phyloP scores from a whole-genome alignment of 495 filamentous ascomycete genomes.

The Hypoxylon intermedium region DNA sequence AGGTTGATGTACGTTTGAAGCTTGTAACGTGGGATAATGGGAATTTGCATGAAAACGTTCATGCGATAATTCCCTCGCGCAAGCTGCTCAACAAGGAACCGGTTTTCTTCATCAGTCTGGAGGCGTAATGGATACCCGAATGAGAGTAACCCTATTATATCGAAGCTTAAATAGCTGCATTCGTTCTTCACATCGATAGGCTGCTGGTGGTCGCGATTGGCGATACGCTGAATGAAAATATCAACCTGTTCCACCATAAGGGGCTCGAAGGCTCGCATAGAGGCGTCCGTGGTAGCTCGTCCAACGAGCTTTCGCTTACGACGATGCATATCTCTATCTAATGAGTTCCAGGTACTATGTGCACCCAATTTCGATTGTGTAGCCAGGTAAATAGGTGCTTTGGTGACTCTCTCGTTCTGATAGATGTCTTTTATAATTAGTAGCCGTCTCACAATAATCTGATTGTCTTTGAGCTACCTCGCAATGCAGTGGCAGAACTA shows the following conservation, averaged over 20 bases:
- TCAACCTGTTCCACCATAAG: conserved; percentile 26
- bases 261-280: conserved; percentile 30
- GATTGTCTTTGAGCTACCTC: conserved; percentile 17
- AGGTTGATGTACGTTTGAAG: conserved; percentile 9
- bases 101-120: conserved; percentile 23
- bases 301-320: conserved; percentile 25
- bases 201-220: background rate
- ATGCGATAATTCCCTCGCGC: conserved; percentile 5
- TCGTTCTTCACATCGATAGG: conserved; percentile 32
- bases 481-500: conserved; percentile 30
- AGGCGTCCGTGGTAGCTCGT: conserved; percentile 18
- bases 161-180: conserved; percentile 20
- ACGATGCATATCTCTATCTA: conserved; percentile 24
- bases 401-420: conserved; percentile 24
- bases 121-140: conserved; percentile 25
- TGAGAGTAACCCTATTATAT: conserved; percentile 23
- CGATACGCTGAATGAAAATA: conserved; percentile 17
- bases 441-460: background rate
- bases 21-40: conserved; percentile 4
- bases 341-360: conserved; percentile 19
- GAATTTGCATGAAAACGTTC: conserved; percentile 17
- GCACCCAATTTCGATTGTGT: conserved; percentile 7
- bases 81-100: conserved; percentile 11
- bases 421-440: conserved; percentile 23
- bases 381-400: conserved; percentile 12